Conservation (phyloP, 192 early-diverging fungal species). For the Backusella westeae region DNA sequence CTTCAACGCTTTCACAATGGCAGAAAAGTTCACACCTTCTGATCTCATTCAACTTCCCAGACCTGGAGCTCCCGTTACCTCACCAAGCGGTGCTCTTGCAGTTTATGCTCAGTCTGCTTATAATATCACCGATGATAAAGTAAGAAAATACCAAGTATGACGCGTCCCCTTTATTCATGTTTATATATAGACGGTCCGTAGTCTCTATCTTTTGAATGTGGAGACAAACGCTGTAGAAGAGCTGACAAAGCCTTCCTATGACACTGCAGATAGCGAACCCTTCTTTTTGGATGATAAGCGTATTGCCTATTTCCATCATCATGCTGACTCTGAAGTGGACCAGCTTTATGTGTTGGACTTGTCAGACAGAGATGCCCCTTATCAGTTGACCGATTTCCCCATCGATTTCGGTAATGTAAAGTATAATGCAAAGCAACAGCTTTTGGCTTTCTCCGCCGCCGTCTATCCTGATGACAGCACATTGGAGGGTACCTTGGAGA, state of each 20-base stretch:
- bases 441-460: slow-evolving; percentile 65
- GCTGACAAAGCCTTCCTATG: slow-evolving; percentile 38
- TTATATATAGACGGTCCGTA: slow-evolving; percentile 47
- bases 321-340: slow-evolving; percentile 21
- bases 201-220: slow-evolving; percentile 49
- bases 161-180: background rate
- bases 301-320: slow-evolving; percentile 39
- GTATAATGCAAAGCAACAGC: slow-evolving; percentile 45
- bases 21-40: slow-evolving; percentile 52
- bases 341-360: slow-evolving; percentile 45
- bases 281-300: slow-evolving; percentile 49
- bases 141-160: slow-evolving; percentile 2
- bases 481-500: slow-evolving; percentile 54
- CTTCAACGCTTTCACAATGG: slow-evolving; percentile 13
- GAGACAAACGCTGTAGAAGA: slow-evolving; percentile 40
- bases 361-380: slow-evolving; percentile 28
- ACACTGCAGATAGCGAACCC: slow-evolving; percentile 38
- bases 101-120: slow-evolving; percentile 65
- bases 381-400: slow-evolving; percentile 50
- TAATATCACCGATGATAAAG: slow-evolving; percentile 44
- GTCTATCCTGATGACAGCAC: slow-evolving; percentile 57
- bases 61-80: slow-evolving; percentile 46
- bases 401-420: slow-evolving; percentile 57
- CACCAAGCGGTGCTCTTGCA: slow-evolving; percentile 47
- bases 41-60: slow-evolving; percentile 65